Percentiles rank a stretch among this genome's conserved stretches.
These are phyloP conservation scores for Mycena filopes DNA, from an alignment of 768 basidiomycete species.

Conservation along the genomic window DNA sequence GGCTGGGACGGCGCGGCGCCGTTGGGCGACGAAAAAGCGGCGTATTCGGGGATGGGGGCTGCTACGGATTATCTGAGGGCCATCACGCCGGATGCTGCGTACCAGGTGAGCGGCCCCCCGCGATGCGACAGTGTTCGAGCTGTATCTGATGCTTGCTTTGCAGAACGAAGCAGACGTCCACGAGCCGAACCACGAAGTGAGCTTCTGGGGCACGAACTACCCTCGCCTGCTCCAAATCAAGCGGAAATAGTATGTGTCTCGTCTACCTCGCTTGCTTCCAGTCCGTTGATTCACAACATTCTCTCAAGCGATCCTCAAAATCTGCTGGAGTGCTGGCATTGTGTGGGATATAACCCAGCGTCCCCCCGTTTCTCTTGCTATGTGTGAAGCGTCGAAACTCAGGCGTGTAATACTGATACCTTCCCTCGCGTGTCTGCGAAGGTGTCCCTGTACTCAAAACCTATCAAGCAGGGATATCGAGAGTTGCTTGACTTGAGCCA, in stretches of 20 bases:
- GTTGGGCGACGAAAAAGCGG: constrained; percentile 28
- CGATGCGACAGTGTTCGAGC: background rate
- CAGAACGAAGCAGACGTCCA: constrained; percentile 45
- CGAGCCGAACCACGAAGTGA: constrained; percentile 42
- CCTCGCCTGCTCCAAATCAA: constrained; percentile 39
- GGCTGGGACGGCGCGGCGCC: constrained; percentile 42
- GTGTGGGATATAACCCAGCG: constrained; percentile 34
- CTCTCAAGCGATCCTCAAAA: constrained; percentile 38
- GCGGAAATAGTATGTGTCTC: constrained; percentile 39
- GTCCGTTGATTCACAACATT: background rate
- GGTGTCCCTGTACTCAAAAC: too few relatives aligned
- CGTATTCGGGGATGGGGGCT: constrained; percentile 33
- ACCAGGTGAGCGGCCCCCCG: constrained; percentile 35
- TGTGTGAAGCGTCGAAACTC: background rate
- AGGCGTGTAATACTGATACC: background rate
- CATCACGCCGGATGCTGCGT: constrained; percentile 42
- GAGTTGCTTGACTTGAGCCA: too few relatives aligned
- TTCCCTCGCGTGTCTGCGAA: background rate
- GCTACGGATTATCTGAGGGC: constrained; percentile 36
- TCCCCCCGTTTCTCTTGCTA: constrained; percentile 30
- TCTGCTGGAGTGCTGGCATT: constrained; percentile 44
- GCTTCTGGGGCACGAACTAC: constrained; percentile 44
- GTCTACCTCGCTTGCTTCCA: background rate
- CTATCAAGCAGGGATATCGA: too few relatives aligned
- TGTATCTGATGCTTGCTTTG: background rate